phyloP scores from a whole-genome alignment of 352 stramenopile species.

The Pythium dissotocum region DNA sequence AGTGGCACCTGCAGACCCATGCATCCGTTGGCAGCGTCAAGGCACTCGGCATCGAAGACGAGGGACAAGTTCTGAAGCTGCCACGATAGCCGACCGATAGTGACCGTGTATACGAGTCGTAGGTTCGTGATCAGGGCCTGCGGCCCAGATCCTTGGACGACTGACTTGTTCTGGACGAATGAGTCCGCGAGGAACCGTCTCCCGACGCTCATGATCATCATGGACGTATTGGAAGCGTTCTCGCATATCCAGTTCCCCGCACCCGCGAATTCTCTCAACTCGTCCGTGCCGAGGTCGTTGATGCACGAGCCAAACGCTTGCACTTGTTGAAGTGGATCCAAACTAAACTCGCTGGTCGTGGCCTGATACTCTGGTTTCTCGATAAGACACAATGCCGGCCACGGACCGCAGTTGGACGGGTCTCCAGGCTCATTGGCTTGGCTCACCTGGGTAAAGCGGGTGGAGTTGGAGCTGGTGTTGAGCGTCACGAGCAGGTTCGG shows the following conservation, averaged over 20 bases:
- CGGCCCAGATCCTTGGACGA: too few species aligned
- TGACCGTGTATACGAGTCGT: constrained; percentile 29
- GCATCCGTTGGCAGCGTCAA: constrained; percentile 5
- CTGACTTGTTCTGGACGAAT: too few species aligned
- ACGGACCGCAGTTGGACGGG: not conserved
- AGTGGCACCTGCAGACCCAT: not conserved
- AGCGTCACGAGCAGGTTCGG: constrained; percentile 5
- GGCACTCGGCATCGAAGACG: constrained; percentile 16
- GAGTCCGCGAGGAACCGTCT: constrained; percentile 12
- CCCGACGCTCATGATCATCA: constrained; percentile 7
- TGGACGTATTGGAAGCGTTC: not conserved
- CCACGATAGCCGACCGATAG: constrained; percentile 24
- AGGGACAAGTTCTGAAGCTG: constrained; percentile 6
- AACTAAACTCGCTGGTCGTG: not conserved
- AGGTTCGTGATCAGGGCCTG: constrained; percentile 17
- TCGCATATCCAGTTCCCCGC: not conserved
- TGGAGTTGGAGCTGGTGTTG: too few species aligned
- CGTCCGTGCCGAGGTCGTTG: too few species aligned
- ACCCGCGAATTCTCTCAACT: too few species aligned
- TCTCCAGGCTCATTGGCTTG: constrained; percentile 2
- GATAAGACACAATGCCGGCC: constrained; percentile 4
- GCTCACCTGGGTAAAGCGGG: too few species aligned
- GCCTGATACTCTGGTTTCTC: not conserved
- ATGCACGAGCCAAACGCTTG: constrained; percentile 4
- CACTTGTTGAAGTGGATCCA: constrained; percentile 1